Evolutionary conservation across 257 asterid genomes (phyloP).

Genomic region (Solanum tarijense): DNA sequence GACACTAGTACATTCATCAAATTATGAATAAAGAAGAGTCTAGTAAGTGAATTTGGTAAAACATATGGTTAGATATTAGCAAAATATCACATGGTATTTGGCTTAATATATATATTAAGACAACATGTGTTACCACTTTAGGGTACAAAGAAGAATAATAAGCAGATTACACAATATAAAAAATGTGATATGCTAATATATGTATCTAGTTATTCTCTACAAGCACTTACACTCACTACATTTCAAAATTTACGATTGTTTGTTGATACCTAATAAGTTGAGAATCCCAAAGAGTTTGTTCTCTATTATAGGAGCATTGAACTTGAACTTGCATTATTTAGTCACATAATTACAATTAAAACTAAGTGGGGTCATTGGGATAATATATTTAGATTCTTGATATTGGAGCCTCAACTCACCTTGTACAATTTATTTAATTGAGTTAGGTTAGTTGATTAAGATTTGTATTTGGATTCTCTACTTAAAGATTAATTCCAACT

Average conservation of each 20-base stretch:
- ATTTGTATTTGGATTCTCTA: neutral
- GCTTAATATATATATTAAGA: conserved; percentile 39
- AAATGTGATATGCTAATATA: neutral
- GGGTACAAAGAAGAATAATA: conserved; percentile 6
- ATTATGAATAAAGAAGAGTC: neutral
- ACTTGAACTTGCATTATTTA: conserved; percentile 12
- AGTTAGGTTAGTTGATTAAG: neutral
- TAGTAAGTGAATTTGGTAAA: conserved; percentile 18
- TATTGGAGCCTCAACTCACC: neutral
- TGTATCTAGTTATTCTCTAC: neutral
- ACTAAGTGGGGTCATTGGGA: neutral
- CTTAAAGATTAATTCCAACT: neutral
- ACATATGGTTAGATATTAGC: conserved; percentile 29
- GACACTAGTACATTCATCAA: neutral
- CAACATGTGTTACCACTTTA: conserved; percentile 58
- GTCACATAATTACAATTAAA: conserved; percentile 1
- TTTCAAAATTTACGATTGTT: neutral
- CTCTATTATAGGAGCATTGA: conserved; percentile 21
- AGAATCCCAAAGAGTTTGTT: conserved; percentile 6
- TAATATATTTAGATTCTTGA: neutral
- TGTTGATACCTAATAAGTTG: conserved; percentile 3
- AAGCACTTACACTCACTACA: neutral
- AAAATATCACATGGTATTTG: conserved; percentile 52
- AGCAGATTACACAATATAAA: conserved; percentile 2
- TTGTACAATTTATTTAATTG: neutral